These are phyloP conservation scores for Kodamaea derodonti DNA, from an alignment of 1,139 yeast genomes.

Conservation along the genomic window DNA sequence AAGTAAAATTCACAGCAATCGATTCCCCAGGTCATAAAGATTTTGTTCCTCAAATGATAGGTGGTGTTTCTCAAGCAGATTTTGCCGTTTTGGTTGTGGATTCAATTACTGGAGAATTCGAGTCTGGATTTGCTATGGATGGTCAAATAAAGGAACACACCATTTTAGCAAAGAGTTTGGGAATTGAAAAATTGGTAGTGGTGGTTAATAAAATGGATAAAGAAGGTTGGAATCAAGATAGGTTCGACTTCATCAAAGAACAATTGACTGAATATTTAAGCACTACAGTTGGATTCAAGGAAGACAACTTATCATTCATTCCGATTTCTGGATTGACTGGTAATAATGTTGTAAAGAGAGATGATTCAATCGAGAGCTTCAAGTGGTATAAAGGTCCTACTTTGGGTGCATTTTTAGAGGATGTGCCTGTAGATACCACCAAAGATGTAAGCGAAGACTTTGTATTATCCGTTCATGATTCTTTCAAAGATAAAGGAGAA, in stretches of 20 bases:
- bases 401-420: constrained; percentile 54
- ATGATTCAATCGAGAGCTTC: constrained; percentile 25
- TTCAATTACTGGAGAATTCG: constrained; percentile 79
- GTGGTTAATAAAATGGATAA: constrained; percentile 89
- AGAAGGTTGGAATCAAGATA: constrained; percentile 59
- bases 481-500: constrained; percentile 23
- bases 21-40: constrained; percentile 81
- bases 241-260: constrained; percentile 59
- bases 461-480: constrained; percentile 50
- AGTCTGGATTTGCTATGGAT: constrained; percentile 77
- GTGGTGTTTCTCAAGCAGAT: constrained; percentile 57
- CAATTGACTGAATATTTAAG: constrained; percentile 59
- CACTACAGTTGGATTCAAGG: constrained; percentile 56
- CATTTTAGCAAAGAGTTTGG: constrained; percentile 74
- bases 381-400: constrained; percentile 69
- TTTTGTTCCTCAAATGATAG: constrained; percentile 53
- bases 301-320: constrained; percentile 54
- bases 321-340: constrained; percentile 90
- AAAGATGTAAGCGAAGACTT: constrained; percentile 33
- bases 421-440: constrained; percentile 17
- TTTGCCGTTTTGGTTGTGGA: constrained; percentile 74
- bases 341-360: constrained; percentile 61
- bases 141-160: constrained; percentile 97
- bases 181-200: constrained; percentile 70
- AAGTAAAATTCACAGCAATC: constrained; percentile 72